Conservation (phyloP, 2,329 filamentous ascomycete species). For the Lasiodiplodia theobromae region DNA sequence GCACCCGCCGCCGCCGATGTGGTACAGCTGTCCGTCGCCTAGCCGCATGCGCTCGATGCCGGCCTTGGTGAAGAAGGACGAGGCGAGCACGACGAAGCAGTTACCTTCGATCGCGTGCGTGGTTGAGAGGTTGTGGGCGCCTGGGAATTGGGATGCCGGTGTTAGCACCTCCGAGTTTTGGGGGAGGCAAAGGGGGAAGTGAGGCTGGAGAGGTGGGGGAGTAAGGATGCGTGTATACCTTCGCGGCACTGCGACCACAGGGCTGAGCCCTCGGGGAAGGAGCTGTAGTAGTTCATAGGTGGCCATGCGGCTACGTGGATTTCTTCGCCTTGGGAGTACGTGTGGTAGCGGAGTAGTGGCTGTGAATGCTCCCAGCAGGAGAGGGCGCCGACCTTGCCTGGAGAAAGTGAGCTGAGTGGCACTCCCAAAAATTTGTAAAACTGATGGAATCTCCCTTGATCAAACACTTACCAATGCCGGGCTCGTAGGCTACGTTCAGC, state of each 20-base stretch:
- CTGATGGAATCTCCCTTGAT: no score
- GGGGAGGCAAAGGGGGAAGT: neutral
- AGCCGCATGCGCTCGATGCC: conserved; percentile 56
- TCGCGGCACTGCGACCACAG: conserved; percentile 15
- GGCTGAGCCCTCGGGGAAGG: conserved; percentile 5
- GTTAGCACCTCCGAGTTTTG: neutral
- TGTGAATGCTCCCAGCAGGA: conserved; percentile 53
- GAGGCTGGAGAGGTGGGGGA: no score
- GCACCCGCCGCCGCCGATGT: conserved; percentile 53
- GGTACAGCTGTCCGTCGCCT: conserved; percentile 50
- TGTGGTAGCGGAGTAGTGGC: conserved; percentile 52
- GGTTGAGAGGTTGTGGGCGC: conserved; percentile 56
- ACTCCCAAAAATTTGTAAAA: no score
- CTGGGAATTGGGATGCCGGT: conserved; percentile 28
- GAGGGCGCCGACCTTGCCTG: conserved; percentile 46
- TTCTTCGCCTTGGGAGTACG: conserved; percentile 46
- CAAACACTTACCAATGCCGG: conserved; percentile 32
- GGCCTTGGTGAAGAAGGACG: conserved; percentile 54
- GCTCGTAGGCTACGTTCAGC: conserved; percentile 43
- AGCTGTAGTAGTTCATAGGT: conserved; percentile 39
- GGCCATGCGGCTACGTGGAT: conserved; percentile 55
- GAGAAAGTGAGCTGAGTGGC: no score
- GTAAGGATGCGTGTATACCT: neutral
- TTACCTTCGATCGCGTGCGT: conserved; percentile 65
- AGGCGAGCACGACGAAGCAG: conserved; percentile 63